Percentiles rank a stretch among this genome's conserved stretches.
Evolutionary conservation across 371 early-diverging fungal genomes (phyloP).

Genomic region (Dinochytrium kinnereticum): DNA sequence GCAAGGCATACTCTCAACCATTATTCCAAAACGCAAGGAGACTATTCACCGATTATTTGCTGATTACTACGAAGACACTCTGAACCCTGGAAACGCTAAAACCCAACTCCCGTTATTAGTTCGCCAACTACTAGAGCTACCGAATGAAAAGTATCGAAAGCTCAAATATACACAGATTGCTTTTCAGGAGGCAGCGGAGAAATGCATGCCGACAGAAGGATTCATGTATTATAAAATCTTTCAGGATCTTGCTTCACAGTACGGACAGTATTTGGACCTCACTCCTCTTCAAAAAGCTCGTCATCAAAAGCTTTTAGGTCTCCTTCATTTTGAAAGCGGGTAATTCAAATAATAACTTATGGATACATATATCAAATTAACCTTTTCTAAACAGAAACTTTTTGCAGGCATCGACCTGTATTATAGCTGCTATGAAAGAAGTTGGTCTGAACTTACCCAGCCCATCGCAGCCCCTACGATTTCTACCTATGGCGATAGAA

Average conservation of each 20-base stretch:
- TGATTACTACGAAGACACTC: constrained; percentile 7
- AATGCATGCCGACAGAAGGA: constrained; percentile 3
- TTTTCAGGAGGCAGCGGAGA: constrained; percentile 4
- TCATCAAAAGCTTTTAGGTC: neutral
- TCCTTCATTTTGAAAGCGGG: constrained; percentile 14
- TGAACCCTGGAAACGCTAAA: neutral
- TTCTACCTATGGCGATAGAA: neutral
- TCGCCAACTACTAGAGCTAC: neutral
- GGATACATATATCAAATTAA: neutral
- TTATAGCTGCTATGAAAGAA: neutral
- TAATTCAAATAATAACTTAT: neutral
- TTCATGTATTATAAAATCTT: constrained; percentile 1
- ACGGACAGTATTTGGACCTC: constrained; percentile 1
- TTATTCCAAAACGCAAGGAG: constrained; percentile 7
- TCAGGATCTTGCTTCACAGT: neutral
- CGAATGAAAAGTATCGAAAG: neutral
- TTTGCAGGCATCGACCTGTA: neutral
- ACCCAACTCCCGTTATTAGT: neutral
- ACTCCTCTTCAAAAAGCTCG: neutral
- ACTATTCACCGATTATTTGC: neutral
- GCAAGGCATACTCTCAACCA: constrained; percentile 4
- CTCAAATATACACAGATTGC: constrained; percentile 1
- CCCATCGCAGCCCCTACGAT: neutral
- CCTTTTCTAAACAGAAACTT: neutral
- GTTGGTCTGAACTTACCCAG: neutral